Percentiles rank a stretch among this genome's conserved stretches.
phyloP scores from a whole-genome alignment of 169 alveolate species.

The Toxoplasma gondii region DNA sequence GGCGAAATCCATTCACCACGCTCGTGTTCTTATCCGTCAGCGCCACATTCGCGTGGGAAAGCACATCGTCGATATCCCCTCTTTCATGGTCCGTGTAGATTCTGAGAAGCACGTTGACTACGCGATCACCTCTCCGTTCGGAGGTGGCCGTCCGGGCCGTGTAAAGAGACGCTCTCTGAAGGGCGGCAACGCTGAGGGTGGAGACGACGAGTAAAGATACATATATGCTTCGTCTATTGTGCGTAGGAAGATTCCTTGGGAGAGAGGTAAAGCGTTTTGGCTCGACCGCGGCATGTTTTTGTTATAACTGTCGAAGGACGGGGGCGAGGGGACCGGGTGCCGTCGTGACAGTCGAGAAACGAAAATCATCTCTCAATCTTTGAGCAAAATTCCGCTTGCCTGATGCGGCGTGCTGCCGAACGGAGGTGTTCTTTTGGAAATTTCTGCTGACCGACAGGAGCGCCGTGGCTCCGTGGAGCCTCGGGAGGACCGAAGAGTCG shows the following conservation, averaged over 20 bases:
- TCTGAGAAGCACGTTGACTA: constrained; percentile 98
- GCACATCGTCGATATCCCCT: constrained; percentile 98
- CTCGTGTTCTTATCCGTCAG: constrained; percentile 98
- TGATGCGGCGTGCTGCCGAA: no score
- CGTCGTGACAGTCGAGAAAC: no score
- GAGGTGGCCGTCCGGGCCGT: constrained; percentile 98
- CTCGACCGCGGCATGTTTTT: no score
- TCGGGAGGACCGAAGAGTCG: not conserved
- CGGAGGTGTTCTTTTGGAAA: not conserved
- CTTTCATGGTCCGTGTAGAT: constrained; percentile 98
- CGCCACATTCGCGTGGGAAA: constrained; percentile 98
- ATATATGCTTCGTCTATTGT: not conserved
- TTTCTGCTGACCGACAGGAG: no score
- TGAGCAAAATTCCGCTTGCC: no score
- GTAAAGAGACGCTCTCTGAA: constrained; percentile 89
- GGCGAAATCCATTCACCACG: constrained; percentile 99
- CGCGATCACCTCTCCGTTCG: constrained; percentile 95
- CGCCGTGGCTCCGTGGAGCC: no score
- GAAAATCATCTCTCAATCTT: no score
- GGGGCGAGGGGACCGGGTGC: no score
- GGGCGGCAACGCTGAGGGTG: constrained; percentile 59
- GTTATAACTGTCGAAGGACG: no score
- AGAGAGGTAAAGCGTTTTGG: not conserved
- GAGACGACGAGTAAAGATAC: constrained; percentile 64
- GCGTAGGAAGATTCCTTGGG: not conserved